Conservation (phyloP, 345 rosid genomes). For the Brassica rapa region DNA sequence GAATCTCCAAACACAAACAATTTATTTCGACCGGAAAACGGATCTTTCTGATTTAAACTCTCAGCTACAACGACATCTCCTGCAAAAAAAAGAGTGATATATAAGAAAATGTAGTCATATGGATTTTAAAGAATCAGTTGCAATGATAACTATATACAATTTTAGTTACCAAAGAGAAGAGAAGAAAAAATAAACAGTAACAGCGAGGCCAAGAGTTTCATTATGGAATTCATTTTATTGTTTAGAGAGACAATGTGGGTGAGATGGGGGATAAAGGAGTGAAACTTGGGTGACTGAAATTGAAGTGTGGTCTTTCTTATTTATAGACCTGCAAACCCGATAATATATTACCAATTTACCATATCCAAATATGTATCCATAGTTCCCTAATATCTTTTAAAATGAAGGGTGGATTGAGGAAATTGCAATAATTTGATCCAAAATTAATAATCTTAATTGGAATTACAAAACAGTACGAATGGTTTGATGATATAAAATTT, state of each 20-base stretch:
- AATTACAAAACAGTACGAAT: background rate
- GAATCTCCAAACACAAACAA: constrained; percentile 65
- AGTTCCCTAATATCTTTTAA: background rate
- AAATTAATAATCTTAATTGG: too few species aligned
- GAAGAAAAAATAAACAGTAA: constrained; percentile 1
- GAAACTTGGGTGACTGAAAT: background rate
- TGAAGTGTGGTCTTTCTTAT: background rate
- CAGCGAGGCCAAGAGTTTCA: background rate
- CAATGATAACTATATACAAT: background rate
- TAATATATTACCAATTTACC: background rate
- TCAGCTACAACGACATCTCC: constrained; percentile 21
- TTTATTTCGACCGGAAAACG: constrained; percentile 31
- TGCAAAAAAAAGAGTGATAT: background rate
- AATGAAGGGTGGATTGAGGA: background rate
- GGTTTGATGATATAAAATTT: background rate
- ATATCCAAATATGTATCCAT: background rate
- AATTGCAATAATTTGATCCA: background rate
- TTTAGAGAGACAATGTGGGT: background rate
- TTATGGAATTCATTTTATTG: background rate
- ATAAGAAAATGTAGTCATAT: background rate
- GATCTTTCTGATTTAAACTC: background rate
- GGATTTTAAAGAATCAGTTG: background rate
- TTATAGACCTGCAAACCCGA: background rate
- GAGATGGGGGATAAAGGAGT: background rate
- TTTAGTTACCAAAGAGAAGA: constrained; percentile 15